Base-by-base conservation (phyloP, 129 eudicot genomes). In the Sambucus nigra region DNA sequence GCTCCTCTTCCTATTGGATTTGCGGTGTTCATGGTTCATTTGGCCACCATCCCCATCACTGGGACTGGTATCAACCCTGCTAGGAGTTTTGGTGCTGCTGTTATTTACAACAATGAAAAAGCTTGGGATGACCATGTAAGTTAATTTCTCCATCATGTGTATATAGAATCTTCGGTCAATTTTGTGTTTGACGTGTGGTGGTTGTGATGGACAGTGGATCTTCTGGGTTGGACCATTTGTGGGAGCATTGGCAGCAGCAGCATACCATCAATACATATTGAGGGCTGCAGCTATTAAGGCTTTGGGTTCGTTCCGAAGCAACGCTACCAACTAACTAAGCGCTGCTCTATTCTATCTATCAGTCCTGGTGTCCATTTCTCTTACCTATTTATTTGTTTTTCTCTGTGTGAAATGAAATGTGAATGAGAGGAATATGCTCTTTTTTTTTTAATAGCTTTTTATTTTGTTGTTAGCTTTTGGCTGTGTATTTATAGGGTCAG, bases 151-250 rank as follows among this genome's bases (percentile, higher is more conserved):
- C 46, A 40, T 40, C n/a, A 6, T 40, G n/a, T 40, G 16, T 2
- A 40, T 40, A 25, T 42, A 0, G 8, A 25, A 53, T 7, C 14
- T 5, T 9, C 5, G 11, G 18, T 9, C 12, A 1, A 18, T 54
- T n/a, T 14, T 4, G 15, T 51, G 22, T 47, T 27, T 21, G 5
- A 10, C 18, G 14, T 39, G 52, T 19, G 3, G 63, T 19, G 0
- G 2, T 17, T 55, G 24, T 25, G 40, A n/a, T 21, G 61, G 55
- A 49, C 77, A 84, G 94, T 84, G 94, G 94, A 69, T 84, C 25
- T 87, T 88, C 64, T 88, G 94, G 96, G 96, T 88, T 28, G 96
- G 96, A 67, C 96, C 96, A 56, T 80, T 87, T 42, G 77, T 72
- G 25, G 96, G 96, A 57, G 96, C 96, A 25, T 50, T 83, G 72